A percentile compares a stretch with the other conserved stretches of the same genome.
These are phyloP conservation scores for Aspergillus leporis DNA, from an alignment of 495 filamentous ascomycete species.

Conservation along the genomic window DNA sequence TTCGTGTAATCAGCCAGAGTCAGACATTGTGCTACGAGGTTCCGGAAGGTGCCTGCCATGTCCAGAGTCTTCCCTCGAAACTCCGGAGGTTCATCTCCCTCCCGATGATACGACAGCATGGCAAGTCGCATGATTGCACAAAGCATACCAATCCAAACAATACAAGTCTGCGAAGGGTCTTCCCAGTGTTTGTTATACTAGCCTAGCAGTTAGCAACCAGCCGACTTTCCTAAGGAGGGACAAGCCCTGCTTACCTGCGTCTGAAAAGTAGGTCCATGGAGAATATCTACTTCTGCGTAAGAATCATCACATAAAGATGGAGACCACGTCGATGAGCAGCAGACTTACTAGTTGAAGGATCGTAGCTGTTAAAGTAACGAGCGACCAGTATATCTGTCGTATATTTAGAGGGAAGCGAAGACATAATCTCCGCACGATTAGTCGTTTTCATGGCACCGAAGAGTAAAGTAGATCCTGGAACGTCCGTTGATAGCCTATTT, in stretches of 20 bases:
- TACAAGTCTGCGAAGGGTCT: constrained; percentile 72
- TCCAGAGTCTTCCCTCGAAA: constrained; percentile 69
- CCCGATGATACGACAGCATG: constrained; percentile 85
- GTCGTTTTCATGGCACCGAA: constrained; percentile 69
- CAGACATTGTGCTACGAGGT: constrained; percentile 83
- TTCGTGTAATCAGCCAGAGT: constrained; percentile 88
- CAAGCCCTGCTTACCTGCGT: constrained; percentile 45
- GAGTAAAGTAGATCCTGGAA: constrained; percentile 67
- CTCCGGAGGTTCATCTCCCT: constrained; percentile 90
- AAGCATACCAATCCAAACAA: constrained; percentile 87
- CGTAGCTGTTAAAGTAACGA: constrained; percentile 70
- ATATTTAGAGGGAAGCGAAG: constrained; percentile 75
- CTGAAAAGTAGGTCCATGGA: constrained; percentile 86
- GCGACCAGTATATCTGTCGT: constrained; percentile 77
- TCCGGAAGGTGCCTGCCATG: constrained; percentile 75
- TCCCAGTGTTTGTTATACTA: constrained; percentile 87
- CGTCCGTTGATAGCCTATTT: constrained; percentile 56
- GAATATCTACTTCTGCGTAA: constrained; percentile 61
- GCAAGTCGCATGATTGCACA: constrained; percentile 88
- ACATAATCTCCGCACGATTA: constrained; percentile 71
- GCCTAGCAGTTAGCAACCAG: constrained; percentile 5
- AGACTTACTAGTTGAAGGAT: constrained; percentile 67
- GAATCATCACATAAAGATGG: constrained; percentile 22
- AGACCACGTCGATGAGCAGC: neutral
- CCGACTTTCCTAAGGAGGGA: neutral